phyloP scores from a whole-genome alignment of 139 green algal species.

The Micromonas pusilla region DNA sequence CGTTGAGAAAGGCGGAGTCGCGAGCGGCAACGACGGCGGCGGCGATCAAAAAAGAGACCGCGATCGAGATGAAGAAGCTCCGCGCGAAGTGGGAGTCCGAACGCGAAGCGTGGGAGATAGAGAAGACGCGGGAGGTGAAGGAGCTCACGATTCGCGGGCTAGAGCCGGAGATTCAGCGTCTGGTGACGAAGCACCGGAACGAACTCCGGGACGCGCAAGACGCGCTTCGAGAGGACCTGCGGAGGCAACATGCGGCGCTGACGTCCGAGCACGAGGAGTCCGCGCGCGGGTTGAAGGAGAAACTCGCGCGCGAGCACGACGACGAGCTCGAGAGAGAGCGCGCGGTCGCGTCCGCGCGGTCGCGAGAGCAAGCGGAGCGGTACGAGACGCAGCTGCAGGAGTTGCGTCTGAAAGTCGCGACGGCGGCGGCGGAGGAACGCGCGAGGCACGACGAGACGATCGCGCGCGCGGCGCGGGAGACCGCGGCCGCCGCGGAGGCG shows the following conservation, averaged over 20 bases:
- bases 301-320: slow-evolving; percentile 42
- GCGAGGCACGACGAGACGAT: slow-evolving; percentile 18
- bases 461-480: slow-evolving; percentile 32
- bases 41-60: slow-evolving; percentile 6
- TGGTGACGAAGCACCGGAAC: slow-evolving; percentile 44
- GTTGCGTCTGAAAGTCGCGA: neutral
- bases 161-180: slow-evolving; percentile 46
- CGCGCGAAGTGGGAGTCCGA: slow-evolving; percentile 4
- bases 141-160: slow-evolving; percentile 55
- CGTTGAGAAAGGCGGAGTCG: neutral
- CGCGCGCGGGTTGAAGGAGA: slow-evolving; percentile 17
- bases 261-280: slow-evolving; percentile 39
- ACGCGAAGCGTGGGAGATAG: slow-evolving; percentile 47
- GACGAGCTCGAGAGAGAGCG: slow-evolving; percentile 50
- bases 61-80: slow-evolving; percentile 25
- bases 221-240: neutral
- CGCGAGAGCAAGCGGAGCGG: slow-evolving; percentile 47
- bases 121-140: slow-evolving; percentile 58
- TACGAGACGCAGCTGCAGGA: slow-evolving; percentile 44
- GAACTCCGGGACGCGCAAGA: slow-evolving; percentile 1
- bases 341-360: slow-evolving; percentile 14
- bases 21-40: neutral
- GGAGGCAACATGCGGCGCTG: slow-evolving; percentile 33
- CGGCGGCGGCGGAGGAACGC: neutral
- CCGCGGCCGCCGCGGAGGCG: slow-evolving; percentile 34